A percentile compares a stretch with the other conserved stretches of the same genome.
Evolutionary conservation across 2,329 filamentous ascomycete species (phyloP).

Genomic region (Penicillium sp.): DNA sequence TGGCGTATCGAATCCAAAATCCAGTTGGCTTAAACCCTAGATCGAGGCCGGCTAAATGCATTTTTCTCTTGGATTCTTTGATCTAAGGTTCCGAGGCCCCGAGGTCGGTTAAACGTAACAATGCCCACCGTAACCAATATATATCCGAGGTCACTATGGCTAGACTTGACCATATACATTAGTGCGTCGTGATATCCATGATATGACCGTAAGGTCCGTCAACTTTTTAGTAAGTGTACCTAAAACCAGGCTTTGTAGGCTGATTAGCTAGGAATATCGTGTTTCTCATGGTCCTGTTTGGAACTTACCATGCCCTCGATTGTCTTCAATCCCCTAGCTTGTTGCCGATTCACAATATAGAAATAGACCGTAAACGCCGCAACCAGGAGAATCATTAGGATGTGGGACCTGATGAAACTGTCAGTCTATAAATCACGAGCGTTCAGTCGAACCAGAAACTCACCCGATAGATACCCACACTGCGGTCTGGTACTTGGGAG

Average conservation of each 20-base stretch:
- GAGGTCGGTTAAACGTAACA: neutral
- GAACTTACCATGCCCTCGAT: constrained; percentile 49
- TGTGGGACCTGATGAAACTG: constrained; percentile 47
- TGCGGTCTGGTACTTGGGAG: constrained; percentile 63
- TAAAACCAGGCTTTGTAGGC: constrained; percentile 28
- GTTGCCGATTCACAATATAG: constrained; percentile 51
- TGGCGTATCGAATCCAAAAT: too few relatives aligned
- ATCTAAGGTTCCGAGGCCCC: too few relatives aligned
- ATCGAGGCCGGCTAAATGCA: neutral
- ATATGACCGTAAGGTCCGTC: neutral
- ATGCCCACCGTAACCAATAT: neutral
- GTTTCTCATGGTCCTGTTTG: neutral
- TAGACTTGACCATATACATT: neutral
- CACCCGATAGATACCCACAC: constrained; percentile 65
- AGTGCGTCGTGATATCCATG: neutral
- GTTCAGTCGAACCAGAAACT: constrained; percentile 1
- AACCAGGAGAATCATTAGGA: constrained; percentile 58
- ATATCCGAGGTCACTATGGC: neutral
- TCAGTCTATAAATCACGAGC: neutral
- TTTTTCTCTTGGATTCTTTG: neutral
- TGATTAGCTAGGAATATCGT: neutral
- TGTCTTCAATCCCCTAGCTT: constrained; percentile 47
- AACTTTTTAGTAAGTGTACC: constrained; percentile 34
- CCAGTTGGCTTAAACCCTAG: neutral
- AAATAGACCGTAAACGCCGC: constrained; percentile 55